A percentile compares a stretch with the other conserved stretches of the same genome.
These are phyloP conservation scores for Phytophthora sansomeana DNA, from an alignment of 352 stramenopile genomes.

Conservation along the genomic window DNA sequence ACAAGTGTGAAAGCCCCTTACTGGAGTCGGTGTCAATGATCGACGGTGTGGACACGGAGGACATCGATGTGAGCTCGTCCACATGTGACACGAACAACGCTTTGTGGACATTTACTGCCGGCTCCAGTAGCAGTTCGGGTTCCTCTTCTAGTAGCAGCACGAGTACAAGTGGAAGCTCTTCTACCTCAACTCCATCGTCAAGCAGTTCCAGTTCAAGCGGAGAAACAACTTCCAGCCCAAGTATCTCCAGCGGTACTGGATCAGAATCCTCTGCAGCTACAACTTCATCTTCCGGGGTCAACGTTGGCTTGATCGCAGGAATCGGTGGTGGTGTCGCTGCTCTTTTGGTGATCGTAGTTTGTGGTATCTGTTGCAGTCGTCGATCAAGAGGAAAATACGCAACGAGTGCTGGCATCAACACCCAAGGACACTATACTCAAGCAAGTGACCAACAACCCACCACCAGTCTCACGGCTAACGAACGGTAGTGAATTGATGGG, in stretches of 20 bases:
- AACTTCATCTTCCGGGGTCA: background rate
- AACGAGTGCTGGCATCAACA: too few relatives aligned
- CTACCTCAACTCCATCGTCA: background rate
- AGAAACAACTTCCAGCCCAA: background rate
- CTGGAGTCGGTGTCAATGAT: background rate
- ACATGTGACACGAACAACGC: background rate
- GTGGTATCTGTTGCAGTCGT: background rate
- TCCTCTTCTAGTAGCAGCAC: too few relatives aligned
- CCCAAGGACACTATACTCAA: background rate
- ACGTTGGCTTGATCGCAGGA: background rate
- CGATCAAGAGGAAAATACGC: background rate
- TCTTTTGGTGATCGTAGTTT: background rate
- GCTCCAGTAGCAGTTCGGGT: background rate
- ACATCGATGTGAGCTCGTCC: background rate
- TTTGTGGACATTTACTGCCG: background rate
- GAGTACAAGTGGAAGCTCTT: constrained; percentile 2
- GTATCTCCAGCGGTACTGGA: background rate
- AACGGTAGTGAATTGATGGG: background rate
- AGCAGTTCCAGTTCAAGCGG: background rate
- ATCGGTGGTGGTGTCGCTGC: background rate
- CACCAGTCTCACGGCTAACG: background rate
- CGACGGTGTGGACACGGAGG: background rate
- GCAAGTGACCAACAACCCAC: background rate
- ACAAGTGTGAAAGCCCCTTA: background rate
- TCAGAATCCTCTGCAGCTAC: background rate